Percentiles rank a stretch among this genome's conserved stretches.
Evolutionary conservation across 139 green algal genomes (phyloP).

Genomic region (Coelastrella sp.): DNA sequence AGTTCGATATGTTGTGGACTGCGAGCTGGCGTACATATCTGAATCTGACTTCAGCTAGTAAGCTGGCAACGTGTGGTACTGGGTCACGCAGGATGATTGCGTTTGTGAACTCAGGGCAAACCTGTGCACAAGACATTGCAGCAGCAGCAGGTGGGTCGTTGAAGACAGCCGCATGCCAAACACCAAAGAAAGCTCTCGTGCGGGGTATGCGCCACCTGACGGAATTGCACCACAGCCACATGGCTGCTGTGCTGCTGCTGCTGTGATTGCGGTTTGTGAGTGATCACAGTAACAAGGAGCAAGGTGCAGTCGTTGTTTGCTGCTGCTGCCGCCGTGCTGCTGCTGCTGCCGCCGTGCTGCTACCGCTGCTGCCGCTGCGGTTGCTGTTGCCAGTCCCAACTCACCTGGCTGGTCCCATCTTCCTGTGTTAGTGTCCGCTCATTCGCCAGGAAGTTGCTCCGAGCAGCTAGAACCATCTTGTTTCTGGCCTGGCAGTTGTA

Average conservation of each 20-base stretch:
- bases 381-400: not conserved
- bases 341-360: not conserved
- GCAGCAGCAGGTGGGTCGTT: too few species aligned
- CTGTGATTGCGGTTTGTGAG: too few species aligned
- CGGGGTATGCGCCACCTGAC: not conserved
- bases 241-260: not conserved
- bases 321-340: too few species aligned
- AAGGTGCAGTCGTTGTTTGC: too few species aligned
- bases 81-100: constrained; percentile 39
- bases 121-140: not conserved
- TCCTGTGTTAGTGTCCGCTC: constrained; percentile 18
- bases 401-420: not conserved
- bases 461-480: not conserved
- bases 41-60: constrained; percentile 35
- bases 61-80: constrained; percentile 28
- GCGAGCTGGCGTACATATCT: constrained; percentile 35
- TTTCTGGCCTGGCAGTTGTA: constrained; percentile 3
- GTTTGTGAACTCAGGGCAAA: constrained; percentile 33
- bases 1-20: constrained; percentile 16
- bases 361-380: too few species aligned
- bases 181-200: too few species aligned
- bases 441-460: constrained; percentile 33
- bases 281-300: too few species aligned
- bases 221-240: not conserved
- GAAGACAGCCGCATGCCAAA: too few species aligned